Percentiles rank a stretch among this genome's conserved stretches.
Evolutionary conservation across 768 basidiomycete species (phyloP).

Genomic region (Agaricus subrufescens): DNA sequence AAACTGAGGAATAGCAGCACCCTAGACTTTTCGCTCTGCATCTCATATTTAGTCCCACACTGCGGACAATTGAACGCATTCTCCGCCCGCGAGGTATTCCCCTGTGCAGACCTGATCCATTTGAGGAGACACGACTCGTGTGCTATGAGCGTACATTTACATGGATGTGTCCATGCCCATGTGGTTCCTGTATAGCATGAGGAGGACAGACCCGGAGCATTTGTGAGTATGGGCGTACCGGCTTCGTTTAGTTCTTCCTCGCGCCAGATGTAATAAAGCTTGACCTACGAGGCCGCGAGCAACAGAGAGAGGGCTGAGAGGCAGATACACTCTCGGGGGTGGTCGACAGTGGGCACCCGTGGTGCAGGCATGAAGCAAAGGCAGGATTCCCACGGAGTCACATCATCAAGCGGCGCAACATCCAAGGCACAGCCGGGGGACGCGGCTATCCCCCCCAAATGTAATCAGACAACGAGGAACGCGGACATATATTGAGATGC

Average conservation of each 20-base stretch:
- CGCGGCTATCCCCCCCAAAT: background rate
- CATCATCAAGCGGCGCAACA: background rate
- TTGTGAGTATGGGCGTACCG: constrained; percentile 19
- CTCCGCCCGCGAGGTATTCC: constrained; percentile 43
- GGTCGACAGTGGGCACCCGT: constrained; percentile 11
- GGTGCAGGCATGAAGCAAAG: background rate
- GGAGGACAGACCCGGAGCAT: background rate
- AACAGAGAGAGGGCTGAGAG: background rate
- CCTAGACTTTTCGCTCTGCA: constrained; percentile 60
- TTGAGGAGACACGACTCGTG: constrained; percentile 76
- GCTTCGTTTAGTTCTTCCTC: constrained; percentile 62
- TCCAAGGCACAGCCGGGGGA: background rate
- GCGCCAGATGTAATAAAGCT: constrained; percentile 77
- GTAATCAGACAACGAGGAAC: background rate
- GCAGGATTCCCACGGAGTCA: background rate
- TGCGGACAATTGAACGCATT: constrained; percentile 82
- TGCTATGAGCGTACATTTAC: constrained; percentile 74
- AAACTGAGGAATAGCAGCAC: constrained; percentile 45
- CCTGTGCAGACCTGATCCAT: constrained; percentile 74
- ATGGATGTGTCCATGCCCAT: constrained; percentile 72
- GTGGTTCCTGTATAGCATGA: constrained; percentile 38
- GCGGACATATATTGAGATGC: background rate
- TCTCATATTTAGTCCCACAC: constrained; percentile 60
- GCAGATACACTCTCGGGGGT: constrained; percentile 22
- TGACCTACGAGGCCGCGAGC: no score